Percentiles rank a stretch among this genome's conserved stretches.
Conservation (phyloP, 75 land plant species). For the Selaginella moellendorffii region DNA sequence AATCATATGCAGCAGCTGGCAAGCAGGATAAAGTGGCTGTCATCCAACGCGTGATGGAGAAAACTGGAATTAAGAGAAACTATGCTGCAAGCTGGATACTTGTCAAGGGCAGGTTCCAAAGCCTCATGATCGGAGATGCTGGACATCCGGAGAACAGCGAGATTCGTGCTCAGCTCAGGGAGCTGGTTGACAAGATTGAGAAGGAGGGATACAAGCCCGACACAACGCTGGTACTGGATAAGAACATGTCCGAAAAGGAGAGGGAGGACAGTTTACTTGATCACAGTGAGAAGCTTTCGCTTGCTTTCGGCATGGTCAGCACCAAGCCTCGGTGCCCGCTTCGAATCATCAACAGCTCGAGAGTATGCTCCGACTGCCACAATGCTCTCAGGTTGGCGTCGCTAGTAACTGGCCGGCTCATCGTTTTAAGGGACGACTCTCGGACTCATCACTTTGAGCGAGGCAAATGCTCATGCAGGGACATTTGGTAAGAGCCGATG, state of each 20-base stretch:
- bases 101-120: constrained; percentile 15
- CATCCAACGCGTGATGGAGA: not conserved
- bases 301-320: not conserved
- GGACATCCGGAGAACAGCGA: constrained; percentile 1
- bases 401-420: not conserved
- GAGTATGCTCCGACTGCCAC: constrained; percentile 6
- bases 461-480: not conserved
- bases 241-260: not conserved
- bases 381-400: not conserved
- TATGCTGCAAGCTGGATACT: constrained; percentile 32
- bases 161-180: not conserved
- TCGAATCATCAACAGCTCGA: not conserved
- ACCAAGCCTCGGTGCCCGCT: not conserved
- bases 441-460: not conserved
- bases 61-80: constrained; percentile 15
- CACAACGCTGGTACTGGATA: not conserved
- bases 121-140: constrained; percentile 24
- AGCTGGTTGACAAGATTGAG: not conserved
- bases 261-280: not conserved
- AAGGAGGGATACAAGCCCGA: not conserved
- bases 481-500: not conserved
- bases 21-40: not conserved
- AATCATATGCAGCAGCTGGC: not conserved
- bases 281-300: not conserved
- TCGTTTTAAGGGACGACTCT: not conserved